These are phyloP conservation scores for Solanum hybrid DNA, from an alignment of 305 asterid genomes.

Conservation along the genomic window DNA sequence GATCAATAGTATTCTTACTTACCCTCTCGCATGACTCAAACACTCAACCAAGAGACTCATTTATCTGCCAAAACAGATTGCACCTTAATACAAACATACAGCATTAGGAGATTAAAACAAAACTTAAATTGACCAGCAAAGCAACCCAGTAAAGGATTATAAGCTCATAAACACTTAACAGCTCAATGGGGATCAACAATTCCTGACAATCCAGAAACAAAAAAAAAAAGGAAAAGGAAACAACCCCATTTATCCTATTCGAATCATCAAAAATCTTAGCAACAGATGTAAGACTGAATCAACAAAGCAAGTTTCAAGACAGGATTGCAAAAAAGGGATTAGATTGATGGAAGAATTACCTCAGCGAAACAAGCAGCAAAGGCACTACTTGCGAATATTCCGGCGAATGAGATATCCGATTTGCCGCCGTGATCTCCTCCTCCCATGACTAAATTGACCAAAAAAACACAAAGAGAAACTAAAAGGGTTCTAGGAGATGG, in stretches of 20 bases:
- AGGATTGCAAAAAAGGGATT: not conserved
- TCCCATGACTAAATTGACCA: conserved; percentile 18
- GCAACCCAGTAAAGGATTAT: not conserved
- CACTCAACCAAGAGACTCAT: not conserved
- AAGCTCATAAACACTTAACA: not conserved
- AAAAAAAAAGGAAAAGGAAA: not conserved
- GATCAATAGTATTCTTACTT: not conserved
- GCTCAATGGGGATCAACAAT: not conserved
- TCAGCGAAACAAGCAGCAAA: conserved; percentile 95
- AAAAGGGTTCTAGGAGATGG: not conserved
- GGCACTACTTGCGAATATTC: conserved; percentile 77
- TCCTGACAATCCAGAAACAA: not conserved
- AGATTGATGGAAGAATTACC: conserved; percentile 20
- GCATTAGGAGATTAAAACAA: not conserved
- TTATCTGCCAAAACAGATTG: not conserved
- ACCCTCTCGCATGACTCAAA: not conserved
- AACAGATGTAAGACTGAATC: not conserved
- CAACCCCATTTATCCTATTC: not conserved
- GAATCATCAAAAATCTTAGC: not conserved
- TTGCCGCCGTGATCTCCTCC: conserved; percentile 54
- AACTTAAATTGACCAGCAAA: not conserved
- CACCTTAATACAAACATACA: not conserved
- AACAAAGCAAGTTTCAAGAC: not conserved
- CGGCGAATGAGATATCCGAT: conserved; percentile 76
- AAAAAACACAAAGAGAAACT: not conserved